These are phyloP conservation scores for Hibiscus syriacus DNA, from an alignment of 345 rosid species.

Conservation along the genomic window DNA sequence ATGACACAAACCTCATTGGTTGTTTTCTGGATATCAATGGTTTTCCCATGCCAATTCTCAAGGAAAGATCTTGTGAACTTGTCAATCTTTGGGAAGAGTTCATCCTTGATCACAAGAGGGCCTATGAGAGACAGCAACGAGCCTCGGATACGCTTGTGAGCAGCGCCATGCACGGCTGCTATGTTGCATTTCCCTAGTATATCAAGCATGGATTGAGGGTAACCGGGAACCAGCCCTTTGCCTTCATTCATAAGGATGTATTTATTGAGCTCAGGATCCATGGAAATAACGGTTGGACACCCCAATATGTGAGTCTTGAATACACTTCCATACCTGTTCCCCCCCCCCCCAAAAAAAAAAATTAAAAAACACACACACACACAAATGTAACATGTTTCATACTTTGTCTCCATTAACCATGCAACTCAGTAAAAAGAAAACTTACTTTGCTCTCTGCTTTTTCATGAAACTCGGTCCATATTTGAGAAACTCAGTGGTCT, in stretches of 20 bases:
- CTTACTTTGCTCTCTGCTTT: slow-evolving; percentile 56
- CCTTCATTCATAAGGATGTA: slow-evolving; percentile 73
- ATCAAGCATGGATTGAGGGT: slow-evolving; percentile 82
- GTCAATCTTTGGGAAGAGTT: slow-evolving; percentile 56
- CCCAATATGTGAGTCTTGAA: slow-evolving; percentile 86
- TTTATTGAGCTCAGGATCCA: slow-evolving; percentile 77
- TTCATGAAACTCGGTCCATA: slow-evolving; percentile 81
- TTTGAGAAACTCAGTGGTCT: slow-evolving; percentile 68
- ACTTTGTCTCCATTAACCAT: not conserved
- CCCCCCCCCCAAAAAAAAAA: too few species aligned
- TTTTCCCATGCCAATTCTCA: slow-evolving; percentile 38
- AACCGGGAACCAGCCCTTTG: slow-evolving; percentile 85
- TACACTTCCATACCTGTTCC: slow-evolving; percentile 58
- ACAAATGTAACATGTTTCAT: not conserved
- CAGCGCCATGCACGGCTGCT: slow-evolving; percentile 71
- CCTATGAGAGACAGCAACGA: slow-evolving; percentile 53
- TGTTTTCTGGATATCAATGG: slow-evolving; percentile 63
- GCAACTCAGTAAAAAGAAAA: not conserved
- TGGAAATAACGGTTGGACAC: slow-evolving; percentile 66
- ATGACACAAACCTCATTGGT: slow-evolving; percentile 53
- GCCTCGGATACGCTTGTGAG: slow-evolving; percentile 67
- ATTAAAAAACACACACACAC: not conserved
- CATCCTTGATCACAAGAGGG: slow-evolving; percentile 48
- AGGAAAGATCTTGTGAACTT: slow-evolving; percentile 52
- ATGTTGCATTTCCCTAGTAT: slow-evolving; percentile 69